Percentiles rank a stretch among this genome's conserved stretches.
phyloP scores from a whole-genome alignment of 1,284 basidiomycete genomes.

The Tetrapyrgos nigripes region DNA sequence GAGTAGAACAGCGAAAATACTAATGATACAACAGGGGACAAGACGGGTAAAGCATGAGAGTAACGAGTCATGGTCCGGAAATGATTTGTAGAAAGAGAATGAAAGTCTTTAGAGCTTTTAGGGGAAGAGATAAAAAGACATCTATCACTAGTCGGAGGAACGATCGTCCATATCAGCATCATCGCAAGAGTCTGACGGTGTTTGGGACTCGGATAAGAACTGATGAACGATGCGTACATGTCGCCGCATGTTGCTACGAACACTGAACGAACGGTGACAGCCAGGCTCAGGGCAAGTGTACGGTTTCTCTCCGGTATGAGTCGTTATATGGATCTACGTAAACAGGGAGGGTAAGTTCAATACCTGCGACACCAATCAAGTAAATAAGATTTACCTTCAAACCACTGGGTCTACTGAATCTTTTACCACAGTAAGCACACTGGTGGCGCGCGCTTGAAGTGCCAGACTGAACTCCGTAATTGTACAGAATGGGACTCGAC shows the following conservation, averaged over 20 bases:
- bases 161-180: conserved; percentile 20
- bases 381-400: conserved; percentile 45
- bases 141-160: conserved; percentile 1
- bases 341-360: conserved; percentile 6
- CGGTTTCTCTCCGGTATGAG: conserved; percentile 62
- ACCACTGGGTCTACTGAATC: conserved; percentile 61
- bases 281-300: conserved; percentile 57
- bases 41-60: neutral
- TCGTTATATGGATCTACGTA: conserved; percentile 58
- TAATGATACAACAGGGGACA: neutral
- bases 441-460: conserved; percentile 38
- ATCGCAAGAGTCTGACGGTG: conserved; percentile 19
- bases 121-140: neutral
- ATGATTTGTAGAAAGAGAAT: neutral
- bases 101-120: neutral
- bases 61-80: neutral
- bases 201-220: conserved; percentile 2
- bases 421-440: conserved; percentile 57
- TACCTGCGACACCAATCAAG: conserved; percentile 5
- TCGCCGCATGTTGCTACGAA: conserved; percentile 63
- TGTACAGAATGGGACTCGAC: conserved; percentile 15
- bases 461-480: conserved; percentile 4
- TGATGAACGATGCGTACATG: conserved; percentile 42
- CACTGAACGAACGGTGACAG: conserved; percentile 59
- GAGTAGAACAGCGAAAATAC: neutral